Evolutionary conservation across 2,329 filamentous ascomycete species (phyloP), one percentile per base, ranked within the genome.

Genomic region (Fusarium heterosporum): DNA sequence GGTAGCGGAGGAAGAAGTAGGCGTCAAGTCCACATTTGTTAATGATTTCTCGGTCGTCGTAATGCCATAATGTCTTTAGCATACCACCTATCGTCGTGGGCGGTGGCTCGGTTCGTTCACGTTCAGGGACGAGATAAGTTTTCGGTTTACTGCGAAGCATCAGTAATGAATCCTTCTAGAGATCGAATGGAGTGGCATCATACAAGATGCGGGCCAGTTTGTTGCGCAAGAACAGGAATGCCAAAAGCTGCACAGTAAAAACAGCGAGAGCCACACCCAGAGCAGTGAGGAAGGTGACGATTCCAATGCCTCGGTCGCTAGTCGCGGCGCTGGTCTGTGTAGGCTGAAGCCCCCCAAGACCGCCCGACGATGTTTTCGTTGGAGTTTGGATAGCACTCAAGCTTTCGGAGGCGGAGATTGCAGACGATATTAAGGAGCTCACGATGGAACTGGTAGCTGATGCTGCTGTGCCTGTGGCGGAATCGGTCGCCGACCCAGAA

Each of bases 1-100:
- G 86, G 74, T 97, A 99, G 64, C 96, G 91, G 2, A 99, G 84
- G 78, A 99, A 99, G 82, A 98, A 97, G 80, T 97, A 99, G 73
- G 95, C 93, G 76, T 99, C 96, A 11, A 99, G 86, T 17, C 96
- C 96, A 71, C 95, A 97, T 78, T 97, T 97, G 52, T 95, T 90
- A 72, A 99, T 97, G 70, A 99, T 88, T 71, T 97, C 93, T 13
- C 92, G 84, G 64, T 92, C 86, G 82, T 88, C 77, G 80, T 92
- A 80, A 81, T 89, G 77, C 80, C 92, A 83, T 84, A 97, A 67
- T 82, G 81, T 76, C 78, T 85, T 75, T 70, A 87, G 67, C 59
- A 89, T 77, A n/a, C n/a, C n/a, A n/a, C n/a, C n/a, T n/a, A n/a
- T n/a, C n/a, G n/a, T n/a, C n/a, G n/a, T n/a, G 0, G 91, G 91